A percentile compares a stretch with the other conserved stretches of the same genome.
Evolutionary conservation across 495 filamentous ascomycete species (phyloP).

Genomic region (Aspergillus steynii): DNA sequence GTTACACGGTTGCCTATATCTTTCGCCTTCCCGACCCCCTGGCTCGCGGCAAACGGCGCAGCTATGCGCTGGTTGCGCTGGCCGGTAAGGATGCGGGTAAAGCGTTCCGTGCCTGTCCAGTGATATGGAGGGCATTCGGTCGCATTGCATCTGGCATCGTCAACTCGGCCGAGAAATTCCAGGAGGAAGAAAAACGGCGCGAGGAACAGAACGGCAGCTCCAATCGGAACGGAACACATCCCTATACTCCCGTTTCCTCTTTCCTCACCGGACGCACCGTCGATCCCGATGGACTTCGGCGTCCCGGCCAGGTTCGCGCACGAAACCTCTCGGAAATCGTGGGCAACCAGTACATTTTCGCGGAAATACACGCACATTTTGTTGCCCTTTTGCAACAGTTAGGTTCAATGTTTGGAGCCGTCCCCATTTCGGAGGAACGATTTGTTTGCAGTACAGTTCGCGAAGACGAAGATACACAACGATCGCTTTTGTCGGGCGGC

Average conservation of each 20-base stretch:
- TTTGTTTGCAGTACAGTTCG: slow-evolving; percentile 44
- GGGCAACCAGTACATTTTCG: slow-evolving; percentile 83
- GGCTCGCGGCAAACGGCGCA: slow-evolving; percentile 80
- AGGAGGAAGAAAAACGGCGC: slow-evolving; percentile 47
- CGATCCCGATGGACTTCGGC: slow-evolving; percentile 58
- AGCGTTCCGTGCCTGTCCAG: slow-evolving; percentile 72
- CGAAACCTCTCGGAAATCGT: slow-evolving; percentile 83
- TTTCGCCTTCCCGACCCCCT: slow-evolving; percentile 87
- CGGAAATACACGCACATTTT: slow-evolving; percentile 80
- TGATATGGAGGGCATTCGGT: slow-evolving; percentile 74
- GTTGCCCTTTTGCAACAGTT: slow-evolving; percentile 71
- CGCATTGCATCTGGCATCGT: slow-evolving; percentile 76
- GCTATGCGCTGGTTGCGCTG: slow-evolving; percentile 87
- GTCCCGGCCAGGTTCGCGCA: slow-evolving; percentile 59
- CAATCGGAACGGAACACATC: slow-evolving; percentile 26
- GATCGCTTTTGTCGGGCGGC: slow-evolving; percentile 21
- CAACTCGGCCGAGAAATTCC: slow-evolving; percentile 56
- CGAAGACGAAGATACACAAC: slow-evolving; percentile 33
- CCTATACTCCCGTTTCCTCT: slow-evolving; percentile 59
- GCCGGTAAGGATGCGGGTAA: slow-evolving; percentile 67
- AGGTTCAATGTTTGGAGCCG: slow-evolving; percentile 50
- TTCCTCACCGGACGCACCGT: slow-evolving; percentile 63
- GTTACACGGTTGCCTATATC: slow-evolving; percentile 90
- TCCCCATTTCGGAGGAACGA: slow-evolving; percentile 45
- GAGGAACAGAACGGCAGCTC: slow-evolving; percentile 40